Evolutionary conservation across 495 filamentous ascomycete genomes (phyloP), one percentile per base, ranked within the genome.

Genomic region (Glarea lozoyensis): DNA sequence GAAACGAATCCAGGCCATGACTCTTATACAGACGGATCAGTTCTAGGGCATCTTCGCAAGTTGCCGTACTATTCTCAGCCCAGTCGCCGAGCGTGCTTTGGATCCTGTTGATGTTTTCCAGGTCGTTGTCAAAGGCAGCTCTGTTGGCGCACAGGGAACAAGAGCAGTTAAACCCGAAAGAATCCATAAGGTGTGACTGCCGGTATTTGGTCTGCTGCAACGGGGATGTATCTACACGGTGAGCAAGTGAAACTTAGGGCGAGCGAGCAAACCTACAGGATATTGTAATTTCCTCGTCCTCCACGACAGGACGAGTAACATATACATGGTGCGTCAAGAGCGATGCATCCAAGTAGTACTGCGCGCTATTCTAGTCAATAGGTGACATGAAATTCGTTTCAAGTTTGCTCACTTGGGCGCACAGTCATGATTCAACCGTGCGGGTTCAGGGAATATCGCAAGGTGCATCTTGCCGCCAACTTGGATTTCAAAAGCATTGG

Each of bases 201-300:
- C 37, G 37, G 10, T 2, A n/a, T 2, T 2, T 2, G 11, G 16
- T 21, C 1, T 9, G 10, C 7, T 39, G 18, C 11, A 39, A 23
- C 10, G 37, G 37, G 37, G 22, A n/a, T 7, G 22, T 39, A 24
- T 39, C 37, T 39, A 23, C 7, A 3, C 22, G 4, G 17, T n/a
- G 16, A 17, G 32, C 10, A 35, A 35, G 7, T 9, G 32, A 17
- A 12, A 35, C 10, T 6, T 6, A 7, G 32, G 16, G 7, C 10
- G 34, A 37, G 13, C 18, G n/a, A 12, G n/a, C 6, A 39, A 22
- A 39, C 37, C 9, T 39, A 39, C 37, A 39, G 12, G 37, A 39
- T n/a, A 39, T 39, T 3, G 37, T 39, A 22, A 39, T 39, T 23
- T 39, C 37, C 16, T 39, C 37, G 2, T 19, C 37, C 11, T 39